Base-by-base conservation (phyloP, 345 rosid species). In the Hibiscus tridactylites region DNA sequence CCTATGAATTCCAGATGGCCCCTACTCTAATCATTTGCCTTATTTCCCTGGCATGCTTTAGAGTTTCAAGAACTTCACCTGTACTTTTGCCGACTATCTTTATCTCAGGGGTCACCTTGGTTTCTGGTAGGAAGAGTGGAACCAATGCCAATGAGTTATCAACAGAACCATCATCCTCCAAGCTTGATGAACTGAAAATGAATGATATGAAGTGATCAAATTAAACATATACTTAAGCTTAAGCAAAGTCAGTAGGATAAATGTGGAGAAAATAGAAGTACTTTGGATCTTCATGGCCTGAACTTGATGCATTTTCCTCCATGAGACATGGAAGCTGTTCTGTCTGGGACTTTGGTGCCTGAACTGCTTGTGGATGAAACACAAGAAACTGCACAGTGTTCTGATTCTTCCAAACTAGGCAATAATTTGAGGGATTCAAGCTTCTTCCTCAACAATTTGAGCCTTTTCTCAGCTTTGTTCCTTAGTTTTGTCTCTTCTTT, bases 401-500 rank as follows among this genome's bases (percentile, higher is more conserved):
- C 88, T 24, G 85, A 73, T 72, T 81, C 79, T 50, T 79, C 83
- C 42, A 64, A 63, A 73, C 65, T 52, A 13, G 73, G 62, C 7
- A 79, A 77, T 59, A 77, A 62, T 59, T 86, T 84, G 74, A 83
- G 65, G 21, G 82, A 80, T 35, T 81, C 81, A 50, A 94, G 88
- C 83, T 90, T 91, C 62, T 82, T 88, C 77, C 61, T 80, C 75
- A 94, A 75, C 76, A 81, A 65, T 16, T 80, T 79, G 0, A 88
- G 90, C 75, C 83, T 94, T 76, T 81, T 90, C 70, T 86, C 95
- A 60, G 96, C 91, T 75, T 81, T 88, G 71, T 82, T 78, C 81
- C 87, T 85, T 49, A 82, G 42, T 79, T 81, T 81, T 67, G 74
- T 86, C 88, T 90, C 98, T 81, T 90, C 85, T 77, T 60, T 87